A percentile compares a stretch with the other conserved stretches of the same genome.
Evolutionary conservation across 805 yeast species (phyloP).

Genomic region (Kodamaea kakaduensis): DNA sequence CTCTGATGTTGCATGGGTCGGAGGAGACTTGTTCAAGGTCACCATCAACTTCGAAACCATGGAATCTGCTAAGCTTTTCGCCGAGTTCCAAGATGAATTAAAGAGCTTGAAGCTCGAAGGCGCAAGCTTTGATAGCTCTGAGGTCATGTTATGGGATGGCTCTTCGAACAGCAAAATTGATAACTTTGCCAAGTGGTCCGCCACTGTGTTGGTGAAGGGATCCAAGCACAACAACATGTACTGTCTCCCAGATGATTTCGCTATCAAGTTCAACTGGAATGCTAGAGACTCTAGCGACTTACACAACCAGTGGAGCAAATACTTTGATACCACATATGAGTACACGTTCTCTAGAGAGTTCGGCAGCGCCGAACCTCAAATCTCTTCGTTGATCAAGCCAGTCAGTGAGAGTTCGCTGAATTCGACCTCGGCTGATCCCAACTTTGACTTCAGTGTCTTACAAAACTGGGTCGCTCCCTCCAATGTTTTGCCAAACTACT

Average conservation of each 20-base stretch:
- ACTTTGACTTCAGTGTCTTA: constrained; percentile 7
- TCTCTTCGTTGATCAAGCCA: constrained; percentile 4
- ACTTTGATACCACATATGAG: constrained; percentile 15
- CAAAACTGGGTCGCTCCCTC: constrained; percentile 7
- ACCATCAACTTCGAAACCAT: constrained; percentile 18
- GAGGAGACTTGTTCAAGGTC: constrained; percentile 18
- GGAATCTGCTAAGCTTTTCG: constrained; percentile 12
- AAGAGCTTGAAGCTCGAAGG: constrained; percentile 12
- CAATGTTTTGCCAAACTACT: constrained; percentile 10
- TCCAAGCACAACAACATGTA: constrained; percentile 13
- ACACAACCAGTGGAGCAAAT: constrained; percentile 14
- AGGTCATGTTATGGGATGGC: constrained; percentile 9
- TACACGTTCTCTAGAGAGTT: constrained; percentile 15
- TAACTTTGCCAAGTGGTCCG: constrained; percentile 16
- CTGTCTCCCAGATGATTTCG: constrained; percentile 18
- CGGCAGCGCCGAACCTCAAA: constrained; percentile 1
- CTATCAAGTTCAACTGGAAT: constrained; percentile 16
- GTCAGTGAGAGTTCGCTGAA: constrained; percentile 7
- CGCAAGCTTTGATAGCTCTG: constrained; percentile 10
- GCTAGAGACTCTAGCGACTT: constrained; percentile 13
- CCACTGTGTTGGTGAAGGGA: constrained; percentile 16
- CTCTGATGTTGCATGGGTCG: constrained; percentile 16
- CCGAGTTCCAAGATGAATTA: constrained; percentile 12
- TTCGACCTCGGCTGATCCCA: constrained; percentile 9
- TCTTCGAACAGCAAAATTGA: constrained; percentile 7